Base-by-base conservation (phyloP, 2,329 filamentous ascomycete species). In the Aureobasidium vineae region DNA sequence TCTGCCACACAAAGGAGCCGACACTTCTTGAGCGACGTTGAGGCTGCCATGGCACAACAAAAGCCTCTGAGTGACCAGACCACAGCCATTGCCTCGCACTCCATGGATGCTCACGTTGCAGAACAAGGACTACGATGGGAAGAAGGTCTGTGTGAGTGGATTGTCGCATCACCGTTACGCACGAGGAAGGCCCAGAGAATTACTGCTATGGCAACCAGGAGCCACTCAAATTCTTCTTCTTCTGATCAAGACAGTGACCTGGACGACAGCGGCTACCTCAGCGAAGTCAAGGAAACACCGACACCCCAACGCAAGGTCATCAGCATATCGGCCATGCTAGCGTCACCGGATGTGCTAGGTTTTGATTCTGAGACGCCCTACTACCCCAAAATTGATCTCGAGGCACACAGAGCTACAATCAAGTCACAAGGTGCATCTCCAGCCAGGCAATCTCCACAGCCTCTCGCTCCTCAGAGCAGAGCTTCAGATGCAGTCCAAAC, bases 91-190 rank as follows among this genome's bases (percentile, higher is more conserved):
- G 63, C 31, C 28, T 59, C 33, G 53, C 50, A 36, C 21, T 36
- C n/a, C 21, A n/a, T 40, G 4, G 3, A n/a, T 45, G 28, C 15
- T 31, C 7, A 47, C 13, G n/a, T 21, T 23, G 56, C 21, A 11
- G 26, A 26, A 47, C 21, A 26, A 13, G 45, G 75, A 3, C 78
- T 78, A 63, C 72, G 75, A 26, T 81, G 79, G 78, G 79, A 81
- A 69, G 79, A 80, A 56, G 79, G 78, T 11, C 76, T 81, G 41
- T 77, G 78, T 28, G 79, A 81, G 68, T 81, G 79, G 79, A 76
- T 81, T n/a, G 72, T 74, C 0, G 77, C 73, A 43, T 80, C 79
- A 10, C 79, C 79, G 0, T 76, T 69, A 15, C 38, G 38, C 11
- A 36, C 21, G 16, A 43, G 15, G n/a, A 40, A 64, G 38, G 19